Base-by-base conservation (phyloP, 2,329 filamentous ascomycete species). In the Exophiala bonariae region DNA sequence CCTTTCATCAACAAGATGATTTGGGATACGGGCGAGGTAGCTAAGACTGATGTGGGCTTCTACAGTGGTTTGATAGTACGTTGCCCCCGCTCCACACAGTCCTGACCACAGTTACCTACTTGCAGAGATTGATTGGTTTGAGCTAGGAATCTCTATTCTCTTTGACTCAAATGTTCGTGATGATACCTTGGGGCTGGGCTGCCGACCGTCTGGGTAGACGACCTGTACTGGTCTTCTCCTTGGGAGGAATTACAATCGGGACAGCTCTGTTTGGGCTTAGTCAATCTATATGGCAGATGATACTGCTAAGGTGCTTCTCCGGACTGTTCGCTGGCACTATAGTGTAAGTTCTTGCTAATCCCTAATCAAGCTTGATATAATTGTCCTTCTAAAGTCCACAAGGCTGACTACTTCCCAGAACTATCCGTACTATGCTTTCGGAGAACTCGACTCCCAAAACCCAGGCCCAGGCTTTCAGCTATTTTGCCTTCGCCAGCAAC, bases 1-100 rank as follows among this genome's bases (percentile, higher is more conserved):
- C 86, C 87, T 1, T 92, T 87, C 67, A 79, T 93, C 66, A 88
- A 83, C 60, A 74, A 85, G 61, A 92, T 92, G 87, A 82, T 88
- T 30, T 72, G 80, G 64, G 73, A 79, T 47, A 85, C 83, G 49
- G 86, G 86, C 8, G 60, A 73, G 9, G 67, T 92, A 2, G 64
- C 74, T 1, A 71, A 80, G 35, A 69, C 77, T n/a, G 83, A 89
- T 63, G 81, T 89, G 3, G 88, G 88, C 2, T 92, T 91, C 69
- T 92, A 89, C 71, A 81, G 77, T 47, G 88, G 88, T 2, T 70
- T 90, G 10, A 89, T 92, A 62, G 82, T 85, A 70, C 80, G 80
- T 32, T 35, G 22, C 2, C 18, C 33, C 19, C 18, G 30, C 11
- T 18, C n/a, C 7, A 16, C 13, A 18, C 30, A 23, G 13, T 4